A percentile compares a stretch with the other conserved stretches of the same genome.
Evolutionary conservation across 2,329 filamentous ascomycete species (phyloP).

Genomic region (Botrytis fragariae): DNA sequence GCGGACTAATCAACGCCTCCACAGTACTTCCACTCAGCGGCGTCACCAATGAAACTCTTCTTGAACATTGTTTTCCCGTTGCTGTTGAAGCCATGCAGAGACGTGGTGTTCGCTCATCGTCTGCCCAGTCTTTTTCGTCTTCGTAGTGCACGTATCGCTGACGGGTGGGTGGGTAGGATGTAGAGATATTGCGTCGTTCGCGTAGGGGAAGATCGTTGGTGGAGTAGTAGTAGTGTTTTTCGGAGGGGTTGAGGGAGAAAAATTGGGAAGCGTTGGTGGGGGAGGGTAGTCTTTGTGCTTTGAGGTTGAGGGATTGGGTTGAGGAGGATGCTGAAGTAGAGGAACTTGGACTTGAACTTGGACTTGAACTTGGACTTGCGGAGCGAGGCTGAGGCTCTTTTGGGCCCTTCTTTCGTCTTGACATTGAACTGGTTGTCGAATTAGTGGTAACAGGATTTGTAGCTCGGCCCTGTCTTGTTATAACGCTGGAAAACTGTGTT

Average conservation of each 20-base stretch:
- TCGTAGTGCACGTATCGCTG: neutral
- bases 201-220: neutral
- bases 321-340: neutral
- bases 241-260: neutral
- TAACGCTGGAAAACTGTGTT: too few relatives aligned
- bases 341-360: too few relatives aligned
- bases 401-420: neutral
- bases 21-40: neutral
- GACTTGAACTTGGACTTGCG: neutral
- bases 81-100: neutral
- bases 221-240: conserved; percentile 4
- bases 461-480: neutral
- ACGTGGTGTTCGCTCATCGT: neutral
- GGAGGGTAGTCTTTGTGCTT: neutral
- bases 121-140: neutral
- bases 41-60: neutral
- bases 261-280: neutral
- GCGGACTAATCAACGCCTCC: neutral
- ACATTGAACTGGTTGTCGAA: fast-evolving
- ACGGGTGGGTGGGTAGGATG: neutral
- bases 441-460: neutral
- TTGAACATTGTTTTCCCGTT: neutral
- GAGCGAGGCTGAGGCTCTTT: neutral
- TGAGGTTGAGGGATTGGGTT: neutral
- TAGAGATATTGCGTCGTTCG: neutral